Conservation (phyloP, 257 asterid species). For the Hygrophila difformis region DNA sequence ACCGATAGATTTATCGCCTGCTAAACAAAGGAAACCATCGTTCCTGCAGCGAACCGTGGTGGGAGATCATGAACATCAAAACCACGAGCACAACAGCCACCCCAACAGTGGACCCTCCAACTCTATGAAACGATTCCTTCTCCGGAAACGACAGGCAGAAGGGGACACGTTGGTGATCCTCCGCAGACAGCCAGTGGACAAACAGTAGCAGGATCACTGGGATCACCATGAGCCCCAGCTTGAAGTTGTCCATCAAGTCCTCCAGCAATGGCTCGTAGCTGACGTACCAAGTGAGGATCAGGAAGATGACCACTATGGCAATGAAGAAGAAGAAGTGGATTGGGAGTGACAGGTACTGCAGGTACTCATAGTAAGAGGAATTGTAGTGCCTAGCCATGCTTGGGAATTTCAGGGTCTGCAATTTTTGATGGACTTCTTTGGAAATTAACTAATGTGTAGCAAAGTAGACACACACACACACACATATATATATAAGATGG, state of each 20-base stretch:
- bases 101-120: constrained; percentile 56
- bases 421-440: no score
- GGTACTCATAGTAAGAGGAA: constrained; percentile 34
- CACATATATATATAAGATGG: no score
- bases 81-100: constrained; percentile 39
- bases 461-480: no score
- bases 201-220: constrained; percentile 45
- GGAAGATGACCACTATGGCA: constrained; percentile 25
- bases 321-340: constrained; percentile 38
- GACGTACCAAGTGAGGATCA: constrained; percentile 41
- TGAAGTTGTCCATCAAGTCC: constrained; percentile 30
- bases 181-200: constrained; percentile 41
- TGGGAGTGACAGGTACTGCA: constrained; percentile 36
- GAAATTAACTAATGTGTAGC: no score
- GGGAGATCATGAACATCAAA: constrained; percentile 45
- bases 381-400: constrained; percentile 27
- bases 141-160: constrained; percentile 29
- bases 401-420: no score
- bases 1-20: constrained; percentile 6
- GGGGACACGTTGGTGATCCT: constrained; percentile 25
- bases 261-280: constrained; percentile 39
- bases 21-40: constrained; percentile 55
- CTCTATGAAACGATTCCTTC: constrained; percentile 36
- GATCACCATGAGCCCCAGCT: constrained; percentile 32
- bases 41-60: constrained; percentile 43